Base-by-base conservation (phyloP, 1,284 basidiomycete genomes). In the Phellinidium pouzarii region DNA sequence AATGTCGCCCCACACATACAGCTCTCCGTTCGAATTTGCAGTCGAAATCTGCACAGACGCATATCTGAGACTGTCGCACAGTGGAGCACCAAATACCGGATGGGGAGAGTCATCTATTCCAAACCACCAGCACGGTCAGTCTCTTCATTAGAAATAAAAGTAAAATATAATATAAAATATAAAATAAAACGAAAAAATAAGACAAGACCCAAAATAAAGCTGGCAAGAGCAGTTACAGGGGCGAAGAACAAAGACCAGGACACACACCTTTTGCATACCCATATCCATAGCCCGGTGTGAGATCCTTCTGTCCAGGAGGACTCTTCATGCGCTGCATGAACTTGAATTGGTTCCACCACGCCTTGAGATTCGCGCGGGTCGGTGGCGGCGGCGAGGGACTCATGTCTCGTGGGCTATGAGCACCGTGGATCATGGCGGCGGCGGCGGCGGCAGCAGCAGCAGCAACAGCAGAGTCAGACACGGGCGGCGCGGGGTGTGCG, bases 11-110 rank as follows among this genome's bases (percentile, higher is more conserved):
- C 89, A 93, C 4, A 92, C 87, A 64, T 90, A 92, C 20, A 92
- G 74, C 58, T 86, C 80, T 7, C 89, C 91, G 58, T 85, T 83
- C 12, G 84, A 75, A 54, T 87, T 88, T 11, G 89, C 85, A n/a
- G 94, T 94, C 17, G 89, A 92, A 66, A 99, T 97, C 64, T 95
- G 92, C 1, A 96, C 94, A 61, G 82, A 88, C 19, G 95, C 94
- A 66, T 88, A 88, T 62, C 80, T 79, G 61, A 98, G 75, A 52
- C 87, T 89, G 63, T 93, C 87, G 57, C 79, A 79, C 59, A 98
- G 79, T 4, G 91, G 84, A 53, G 82, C 87, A 11, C 90, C 91
- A 66, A 99, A 98, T 36, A 98, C 91, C 6, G 76, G 69, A 60
- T 77, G 74, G 36, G 67, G 66, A 48, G 17, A 69, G 51, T 8